Conservation (phyloP, 139 green algal genomes). For the Volvox reticuliferus region DNA sequence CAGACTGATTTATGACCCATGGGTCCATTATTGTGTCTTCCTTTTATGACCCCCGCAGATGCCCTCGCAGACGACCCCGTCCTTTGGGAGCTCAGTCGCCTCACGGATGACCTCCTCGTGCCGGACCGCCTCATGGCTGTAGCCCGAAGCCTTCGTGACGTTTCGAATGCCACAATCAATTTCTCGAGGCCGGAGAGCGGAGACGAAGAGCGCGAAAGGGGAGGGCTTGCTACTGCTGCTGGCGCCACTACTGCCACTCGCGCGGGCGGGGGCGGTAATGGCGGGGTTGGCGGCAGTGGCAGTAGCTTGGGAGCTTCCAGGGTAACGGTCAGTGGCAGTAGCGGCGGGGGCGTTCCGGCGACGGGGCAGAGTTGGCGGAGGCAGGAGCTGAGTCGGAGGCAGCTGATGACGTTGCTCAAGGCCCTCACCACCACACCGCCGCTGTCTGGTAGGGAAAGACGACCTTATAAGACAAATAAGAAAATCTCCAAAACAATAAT, state of each 20-base stretch:
- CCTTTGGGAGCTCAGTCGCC: not conserved
- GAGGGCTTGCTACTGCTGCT: not conserved
- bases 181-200: not conserved
- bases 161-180: not conserved
- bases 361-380: not conserved
- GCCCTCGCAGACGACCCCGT: not conserved
- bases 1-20: no score
- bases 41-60: not conserved
- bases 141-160: not conserved
- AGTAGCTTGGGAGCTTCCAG: not conserved
- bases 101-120: not conserved
- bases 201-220: not conserved
- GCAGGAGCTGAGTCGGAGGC: constrained; percentile 10
- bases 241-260: not conserved
- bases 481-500: no score
- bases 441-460: constrained; percentile 8
- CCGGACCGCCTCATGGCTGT: not conserved
- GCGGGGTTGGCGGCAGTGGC: not conserved
- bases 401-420: constrained; percentile 12
- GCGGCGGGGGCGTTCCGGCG: not conserved
- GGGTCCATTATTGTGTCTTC: no score
- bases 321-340: not conserved
- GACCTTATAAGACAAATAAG: no score
- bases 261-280: not conserved
- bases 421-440: constrained; percentile 3